Base-by-base conservation (phyloP, 106 monocot species). In the Dendrobium officinale region DNA sequence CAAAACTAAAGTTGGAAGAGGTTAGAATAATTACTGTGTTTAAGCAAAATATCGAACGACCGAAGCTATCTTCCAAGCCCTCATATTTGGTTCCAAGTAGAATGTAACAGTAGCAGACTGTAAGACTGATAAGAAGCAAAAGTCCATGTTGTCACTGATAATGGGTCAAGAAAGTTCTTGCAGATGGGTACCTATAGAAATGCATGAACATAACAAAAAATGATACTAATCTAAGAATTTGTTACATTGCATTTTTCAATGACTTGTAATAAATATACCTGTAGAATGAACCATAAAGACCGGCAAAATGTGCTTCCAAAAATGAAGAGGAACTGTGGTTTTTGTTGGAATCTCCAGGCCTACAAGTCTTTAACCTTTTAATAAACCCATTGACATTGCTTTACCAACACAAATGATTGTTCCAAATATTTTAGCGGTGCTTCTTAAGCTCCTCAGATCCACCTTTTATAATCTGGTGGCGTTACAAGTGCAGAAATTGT, bases 91-190 rank as follows among this genome's bases (percentile, higher is more conserved):
- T 44, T 86, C 77, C 41, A 88, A 4, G 85, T 83, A 79, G n/a
- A 79, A 77, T 17, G 91, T 83, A n/a, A 87, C 18, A 2, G 54
- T 31, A 1, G 78, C 84, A 33, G 89, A 87, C 24, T 89, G 89
- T 42, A 91, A 67, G 33, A 81, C 72, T 22, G 87, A 76, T 8
- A 91, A 76, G 58, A 91, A 80, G 80, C 86, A 89, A 80, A 89
- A 80, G 81, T 91, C 91, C 91, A 91, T 15, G 82, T 80, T 29
- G 91, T 84, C 24, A 86, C 54, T 4, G 83, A 48, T 22, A 91
- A 40, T 0, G 91, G 88, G 58, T 91, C 86, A 5, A 83, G 58
- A 43, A 86, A 85, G 10, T 51, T 66, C 54, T 79, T 86, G 55
- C 88, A 66, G 17, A 66, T 66, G 4, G 66, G 66, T 66, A 66